These are phyloP conservation scores for Rhytidhysteron rufulum DNA, from an alignment of 2,329 filamentous ascomycete species.

Conservation along the genomic window DNA sequence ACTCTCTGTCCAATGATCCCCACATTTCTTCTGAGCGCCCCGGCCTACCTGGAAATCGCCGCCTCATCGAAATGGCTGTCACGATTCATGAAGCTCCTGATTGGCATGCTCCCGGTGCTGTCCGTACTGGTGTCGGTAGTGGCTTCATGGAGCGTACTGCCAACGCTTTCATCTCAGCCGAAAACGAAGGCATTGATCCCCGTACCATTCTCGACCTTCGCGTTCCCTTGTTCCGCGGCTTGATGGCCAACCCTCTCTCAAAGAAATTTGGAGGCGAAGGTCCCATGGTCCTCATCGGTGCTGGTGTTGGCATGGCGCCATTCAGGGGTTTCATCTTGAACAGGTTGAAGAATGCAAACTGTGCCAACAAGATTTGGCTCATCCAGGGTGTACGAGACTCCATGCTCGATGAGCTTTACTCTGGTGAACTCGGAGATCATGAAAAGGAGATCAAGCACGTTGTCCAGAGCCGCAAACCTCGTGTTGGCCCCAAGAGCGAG, in stretches of 20 bases:
- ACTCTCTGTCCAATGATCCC: slow-evolving; percentile 95
- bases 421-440: slow-evolving; percentile 91
- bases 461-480: slow-evolving; percentile 49
- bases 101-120: slow-evolving; percentile 60
- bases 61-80: slow-evolving; percentile 93
- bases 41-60: slow-evolving; percentile 63
- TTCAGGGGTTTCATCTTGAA: slow-evolving; percentile 98
- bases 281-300: slow-evolving; percentile 95
- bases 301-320: slow-evolving; percentile 92
- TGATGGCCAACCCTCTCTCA: slow-evolving; percentile 95
- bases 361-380: slow-evolving; percentile 97
- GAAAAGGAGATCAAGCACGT: slow-evolving; percentile 57
- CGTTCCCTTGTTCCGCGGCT: slow-evolving; percentile 94
- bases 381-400: slow-evolving; percentile 92
- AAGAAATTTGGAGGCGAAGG: slow-evolving; percentile 89
- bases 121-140: slow-evolving; percentile 80
- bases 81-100: slow-evolving; percentile 84
- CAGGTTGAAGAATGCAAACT: slow-evolving; percentile 87
- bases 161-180: slow-evolving; percentile 64
- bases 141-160: slow-evolving; percentile 91
- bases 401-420: slow-evolving; percentile 92
- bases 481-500: slow-evolving; percentile 54
- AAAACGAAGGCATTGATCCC: slow-evolving; percentile 51
- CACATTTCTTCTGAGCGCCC: slow-evolving; percentile 70
- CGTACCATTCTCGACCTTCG: slow-evolving; percentile 58